Evolutionary conservation across 345 rosid species (phyloP), one percentile per base, ranked within the genome.

Genomic region (Zanthoxylum bungeanum): DNA sequence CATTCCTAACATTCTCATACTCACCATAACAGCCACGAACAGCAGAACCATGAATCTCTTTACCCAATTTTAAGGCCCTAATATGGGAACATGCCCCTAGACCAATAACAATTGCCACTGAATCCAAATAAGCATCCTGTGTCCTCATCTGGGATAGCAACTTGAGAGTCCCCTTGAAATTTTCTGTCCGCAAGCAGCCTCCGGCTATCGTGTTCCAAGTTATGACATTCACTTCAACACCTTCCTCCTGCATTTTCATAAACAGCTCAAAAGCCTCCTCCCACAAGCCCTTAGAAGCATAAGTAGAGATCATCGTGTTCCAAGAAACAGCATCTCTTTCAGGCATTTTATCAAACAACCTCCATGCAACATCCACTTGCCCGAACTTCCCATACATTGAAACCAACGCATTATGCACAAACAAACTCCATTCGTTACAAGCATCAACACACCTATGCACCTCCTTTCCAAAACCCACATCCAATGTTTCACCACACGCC

Each of bases 321-420:
- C 98, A 92, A 40, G 96, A 86, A 36, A 90, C 86, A 65, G 73
- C 81, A 82, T 92, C 96, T 78, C 83, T 88, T 59, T 85, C 83
- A 0, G 74, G 73, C 91, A 92, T 92, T 21, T 75, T 66, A 65
- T 90, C 86, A 34, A 92, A 92, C 79, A 92, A 72, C 50, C 53
- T 25, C 12, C 76, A 79, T 19, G 91, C 87, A 68, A 76, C 69
- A 68, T 71, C 66, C 67, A 90, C 73, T 44, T 83, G 73, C 27
- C 91, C 88, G 70, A 82, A 75, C 64, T 82, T 88, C 51, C 91
- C 86, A 76, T 92, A 90, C 97, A 92, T 88, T 21, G 97, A 83
- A 39, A 88, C 78, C 86, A 92, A 75, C 4, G 97, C 86, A 52
- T 90, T 92, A 69, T 86, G 86, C 67, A 88, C 91, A 66, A 81